Base-by-base conservation (phyloP, 192 early-diverging fungal genomes). In the Mortierella alpina region DNA sequence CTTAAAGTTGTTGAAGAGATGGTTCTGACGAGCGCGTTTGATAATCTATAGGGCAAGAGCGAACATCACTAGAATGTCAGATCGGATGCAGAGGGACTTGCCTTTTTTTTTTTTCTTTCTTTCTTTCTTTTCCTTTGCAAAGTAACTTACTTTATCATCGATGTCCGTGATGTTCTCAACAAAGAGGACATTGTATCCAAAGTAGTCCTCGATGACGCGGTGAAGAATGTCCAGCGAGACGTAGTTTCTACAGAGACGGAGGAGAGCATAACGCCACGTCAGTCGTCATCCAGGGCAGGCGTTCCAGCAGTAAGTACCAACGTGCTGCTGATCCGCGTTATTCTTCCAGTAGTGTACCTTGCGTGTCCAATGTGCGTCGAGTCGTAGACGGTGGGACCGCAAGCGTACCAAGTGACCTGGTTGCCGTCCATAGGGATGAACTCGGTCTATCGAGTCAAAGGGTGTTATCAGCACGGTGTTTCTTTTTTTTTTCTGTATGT, bases 131-230 rank as follows among this genome's bases (percentile, higher is more conserved):
- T 59, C 10, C 52, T 10, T 20, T 59, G 12, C 23, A 49, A 5
- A 23, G 47, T 49, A 11, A 5, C 15, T n/a, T 82, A 86, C 86
- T 81, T 99, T 99, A 80, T 99, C 98, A 80, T 99, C 98, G 77
- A 99, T 95, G 75, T 99, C 98, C 41, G 98, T 99, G 55, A 99
- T 92, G 81, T 99, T 99, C 90, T 98, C 96, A 23, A 99, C 96
- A 83, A 94, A 93, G 50, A 90, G 85, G 52, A 99, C 93, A 63
- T 99, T 92, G 84, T 97, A 99, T 61, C 89, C 89, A 76, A 99
- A 95, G 83, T 97, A 98, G 69, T 98, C 96, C 73, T 95, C 92
- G 82, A 99, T 83, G 58, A 99, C 92, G 55, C 97, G 91, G 40
- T 97, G 92, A 52, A 98, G 86, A 63, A 97, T 96, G 85, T 99